Evolutionary conservation across 768 basidiomycete genomes (phyloP), one percentile per base, ranked within the genome.

Genomic region (Tricholoma sp.): DNA sequence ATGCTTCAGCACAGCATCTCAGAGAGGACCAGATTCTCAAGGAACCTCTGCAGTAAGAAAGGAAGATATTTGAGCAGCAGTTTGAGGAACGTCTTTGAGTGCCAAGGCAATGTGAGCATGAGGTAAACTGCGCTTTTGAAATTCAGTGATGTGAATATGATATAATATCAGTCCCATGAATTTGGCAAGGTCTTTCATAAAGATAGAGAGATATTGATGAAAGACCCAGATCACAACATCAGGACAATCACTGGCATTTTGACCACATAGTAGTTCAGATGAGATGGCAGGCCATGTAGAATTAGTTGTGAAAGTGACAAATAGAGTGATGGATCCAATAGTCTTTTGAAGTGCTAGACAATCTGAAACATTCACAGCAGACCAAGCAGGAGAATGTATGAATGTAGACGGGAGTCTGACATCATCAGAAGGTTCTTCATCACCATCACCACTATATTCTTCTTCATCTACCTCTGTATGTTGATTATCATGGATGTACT

Each of bases 41-140:
- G 47, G 47, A 5, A 49, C 24, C 8, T 49, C 47, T 12, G 47
- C 47, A 29, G n/a, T 49, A 18, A 49, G 24, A 17, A 49, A 13
- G n/a, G 13, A n/a, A 4, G 24, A 13, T 24, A 49, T 28, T 9
- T 49, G 1, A 6, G 34, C 10, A 2, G 55, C 54, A 1, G 55
- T 54, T 48, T 71, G 70, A 44, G 70, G 73, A 45, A 73, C 71
- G 17, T 58, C 63, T 1, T 28, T 13, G 7, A 49, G 12, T 24
- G 15, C 72, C 56, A 74, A 39, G 12, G 78, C 60, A 37, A 76
- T 73, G 53, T 78, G 76, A 0, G 68, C 66, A 58, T 79, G 76
- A 0, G 75, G 76, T 0, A 77, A 57, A 1, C 76, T 70, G 62
- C 51, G 2, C n/a, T 77, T 77, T 51, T 77, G 74, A 55, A 77